phyloP scores from a whole-genome alignment of 129 eudicot species.

The Deinandra increscens region DNA sequence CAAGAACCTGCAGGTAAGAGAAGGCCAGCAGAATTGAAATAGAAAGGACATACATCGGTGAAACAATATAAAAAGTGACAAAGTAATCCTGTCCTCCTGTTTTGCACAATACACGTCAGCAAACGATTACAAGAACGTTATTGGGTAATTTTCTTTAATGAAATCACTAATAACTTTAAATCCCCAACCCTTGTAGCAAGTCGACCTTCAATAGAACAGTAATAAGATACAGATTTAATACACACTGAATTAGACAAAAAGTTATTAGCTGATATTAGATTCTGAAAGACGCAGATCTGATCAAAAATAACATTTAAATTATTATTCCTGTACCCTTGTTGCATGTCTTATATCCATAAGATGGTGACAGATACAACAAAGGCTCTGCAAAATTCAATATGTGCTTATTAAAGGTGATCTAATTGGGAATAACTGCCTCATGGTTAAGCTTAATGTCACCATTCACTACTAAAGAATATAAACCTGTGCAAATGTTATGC shows the following conservation, averaged over 20 bases:
- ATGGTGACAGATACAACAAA: not conserved
- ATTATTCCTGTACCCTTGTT: not conserved
- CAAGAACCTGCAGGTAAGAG: conserved; percentile 68
- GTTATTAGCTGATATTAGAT: not conserved
- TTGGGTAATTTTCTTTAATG: not conserved
- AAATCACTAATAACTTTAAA: not conserved
- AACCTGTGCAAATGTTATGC: not conserved
- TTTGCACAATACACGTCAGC: not conserved
- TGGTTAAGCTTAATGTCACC: not conserved
- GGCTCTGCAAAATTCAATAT: not conserved
- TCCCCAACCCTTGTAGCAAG: not conserved
- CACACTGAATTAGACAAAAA: not conserved
- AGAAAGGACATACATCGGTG: not conserved
- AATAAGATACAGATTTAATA: not conserved
- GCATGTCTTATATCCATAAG: not conserved
- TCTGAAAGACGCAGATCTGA: not conserved
- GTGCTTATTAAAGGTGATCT: not conserved
- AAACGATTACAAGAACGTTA: not conserved
- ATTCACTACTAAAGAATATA: not conserved
- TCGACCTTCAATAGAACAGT: not conserved
- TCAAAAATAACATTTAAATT: conserved; percentile 5
- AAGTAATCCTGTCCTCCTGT: not conserved
- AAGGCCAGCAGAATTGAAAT: not conserved
- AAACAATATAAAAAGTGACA: not conserved
- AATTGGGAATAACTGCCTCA: not conserved